These are phyloP conservation scores for Boechera divaricarpa DNA, from an alignment of 345 rosid genomes.

Conservation along the genomic window DNA sequence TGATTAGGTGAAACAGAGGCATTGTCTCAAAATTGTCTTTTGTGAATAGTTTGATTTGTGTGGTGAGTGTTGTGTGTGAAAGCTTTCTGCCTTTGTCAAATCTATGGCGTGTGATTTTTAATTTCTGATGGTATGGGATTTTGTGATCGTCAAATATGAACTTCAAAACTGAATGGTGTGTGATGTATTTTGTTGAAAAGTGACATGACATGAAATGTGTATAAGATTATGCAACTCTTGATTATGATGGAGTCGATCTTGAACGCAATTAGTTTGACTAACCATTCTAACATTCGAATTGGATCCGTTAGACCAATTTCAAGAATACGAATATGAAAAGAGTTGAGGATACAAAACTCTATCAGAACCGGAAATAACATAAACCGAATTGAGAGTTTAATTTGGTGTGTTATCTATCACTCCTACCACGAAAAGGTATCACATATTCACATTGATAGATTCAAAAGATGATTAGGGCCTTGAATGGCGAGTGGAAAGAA, in stretches of 20 bases:
- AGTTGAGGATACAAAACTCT: too few species aligned
- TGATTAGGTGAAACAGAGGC: constrained; percentile 20
- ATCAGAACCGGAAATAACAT: too few species aligned
- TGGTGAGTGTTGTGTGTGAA: not conserved
- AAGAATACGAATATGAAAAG: too few species aligned
- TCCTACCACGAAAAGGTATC: too few species aligned
- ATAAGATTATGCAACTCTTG: not conserved
- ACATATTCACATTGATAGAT: too few species aligned
- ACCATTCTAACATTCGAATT: too few species aligned
- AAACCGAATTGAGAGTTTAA: too few species aligned
- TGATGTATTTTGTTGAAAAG: not conserved
- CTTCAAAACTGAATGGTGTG: not conserved
- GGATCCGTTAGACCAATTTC: too few species aligned
- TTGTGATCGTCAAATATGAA: constrained; percentile 28
- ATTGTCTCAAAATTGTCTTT: not conserved
- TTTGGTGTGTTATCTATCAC: too few species aligned
- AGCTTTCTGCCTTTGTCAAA: constrained; percentile 3
- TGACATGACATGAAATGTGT: not conserved
- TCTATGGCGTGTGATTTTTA: constrained; percentile 25
- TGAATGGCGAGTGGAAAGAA: too few species aligned
- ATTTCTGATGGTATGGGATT: constrained; percentile 21
- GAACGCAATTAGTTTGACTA: not conserved
- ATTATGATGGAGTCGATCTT: not conserved
- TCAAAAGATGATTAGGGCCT: too few species aligned
- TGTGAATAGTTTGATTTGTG: constrained; percentile 37